Conservation (phyloP, 495 filamentous ascomycete genomes). For the Haplographium delicatum region DNA sequence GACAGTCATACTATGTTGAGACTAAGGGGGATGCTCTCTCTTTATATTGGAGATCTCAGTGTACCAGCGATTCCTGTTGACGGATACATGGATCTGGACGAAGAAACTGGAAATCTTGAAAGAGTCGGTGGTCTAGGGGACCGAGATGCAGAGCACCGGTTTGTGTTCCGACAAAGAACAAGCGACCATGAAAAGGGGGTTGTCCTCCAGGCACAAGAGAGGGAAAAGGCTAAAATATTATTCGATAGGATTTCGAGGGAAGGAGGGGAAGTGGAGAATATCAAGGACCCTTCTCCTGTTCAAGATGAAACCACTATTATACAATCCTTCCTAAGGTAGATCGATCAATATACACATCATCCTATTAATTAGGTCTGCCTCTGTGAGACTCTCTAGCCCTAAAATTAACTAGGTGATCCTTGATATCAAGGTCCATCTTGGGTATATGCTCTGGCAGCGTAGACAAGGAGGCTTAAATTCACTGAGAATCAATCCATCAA, state of each 20-base stretch:
- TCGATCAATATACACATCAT: too few species aligned
- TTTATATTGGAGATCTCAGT: conserved; percentile 58
- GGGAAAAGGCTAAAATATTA: conserved; percentile 1
- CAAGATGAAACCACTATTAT: too few species aligned
- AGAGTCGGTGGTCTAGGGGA: neutral
- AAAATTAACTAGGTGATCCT: too few species aligned
- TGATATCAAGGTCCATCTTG: too few species aligned
- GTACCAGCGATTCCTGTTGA: conserved; percentile 11
- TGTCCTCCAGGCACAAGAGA: conserved; percentile 7
- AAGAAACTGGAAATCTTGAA: neutral
- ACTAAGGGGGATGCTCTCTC: conserved; percentile 54
- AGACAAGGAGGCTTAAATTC: too few species aligned
- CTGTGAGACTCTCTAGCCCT: too few species aligned
- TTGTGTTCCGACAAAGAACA: conserved; percentile 8
- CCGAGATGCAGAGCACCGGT: conserved; percentile 7
- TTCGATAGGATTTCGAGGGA: conserved; percentile 14
- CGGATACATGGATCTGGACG: conserved; percentile 1
- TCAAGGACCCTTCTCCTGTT: too few species aligned
- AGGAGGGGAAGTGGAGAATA: conserved; percentile 8
- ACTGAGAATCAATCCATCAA: too few species aligned
- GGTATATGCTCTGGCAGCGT: too few species aligned
- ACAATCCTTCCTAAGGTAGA: too few species aligned
- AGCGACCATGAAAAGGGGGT: conserved; percentile 16
- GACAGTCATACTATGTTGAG: conserved; percentile 46
- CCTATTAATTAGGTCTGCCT: too few species aligned